phyloP scores from a whole-genome alignment of 169 alveolate species.

The Miamiensis avidus region DNA sequence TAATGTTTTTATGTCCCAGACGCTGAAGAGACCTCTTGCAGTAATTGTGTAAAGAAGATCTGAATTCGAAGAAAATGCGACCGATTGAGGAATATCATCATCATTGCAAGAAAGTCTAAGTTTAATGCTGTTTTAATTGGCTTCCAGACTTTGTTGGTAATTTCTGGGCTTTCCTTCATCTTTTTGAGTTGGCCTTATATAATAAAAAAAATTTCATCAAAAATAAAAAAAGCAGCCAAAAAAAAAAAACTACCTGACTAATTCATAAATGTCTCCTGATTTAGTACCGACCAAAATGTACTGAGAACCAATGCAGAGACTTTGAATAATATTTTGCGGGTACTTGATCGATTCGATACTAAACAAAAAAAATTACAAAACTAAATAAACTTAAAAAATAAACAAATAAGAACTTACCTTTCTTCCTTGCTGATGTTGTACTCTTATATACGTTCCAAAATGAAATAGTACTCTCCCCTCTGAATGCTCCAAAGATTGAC shows the following conservation, averaged over 20 bases:
- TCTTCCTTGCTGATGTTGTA: conserved; percentile 27
- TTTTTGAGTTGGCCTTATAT: background rate
- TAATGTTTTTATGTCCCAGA: conserved; percentile 69
- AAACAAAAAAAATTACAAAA: no score
- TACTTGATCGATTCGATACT: background rate
- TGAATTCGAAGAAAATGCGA: conserved; percentile 58
- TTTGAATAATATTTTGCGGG: conserved; percentile 39
- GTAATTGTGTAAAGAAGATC: conserved; percentile 69
- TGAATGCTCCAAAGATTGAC: conserved; percentile 67
- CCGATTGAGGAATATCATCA: background rate
- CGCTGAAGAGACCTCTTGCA: conserved; percentile 67
- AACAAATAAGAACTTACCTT: no score
- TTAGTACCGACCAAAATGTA: conserved; percentile 76
- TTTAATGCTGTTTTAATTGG: background rate
- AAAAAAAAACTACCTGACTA: conserved; percentile 27
- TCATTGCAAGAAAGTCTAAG: background rate
- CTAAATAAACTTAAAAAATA: no score
- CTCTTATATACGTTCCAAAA: conserved; percentile 32
- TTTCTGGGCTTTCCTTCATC: background rate
- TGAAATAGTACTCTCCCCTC: conserved; percentile 35
- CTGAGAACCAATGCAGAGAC: conserved; percentile 43
- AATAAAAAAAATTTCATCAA: background rate
- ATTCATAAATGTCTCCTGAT: conserved; percentile 77
- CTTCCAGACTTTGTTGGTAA: background rate
- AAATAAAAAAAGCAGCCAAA: conserved; percentile 46